Evolutionary conservation across 73 alveolate genomes (phyloP), one percentile per base, ranked within the genome.

Genomic region (Effrenium voratum): DNA sequence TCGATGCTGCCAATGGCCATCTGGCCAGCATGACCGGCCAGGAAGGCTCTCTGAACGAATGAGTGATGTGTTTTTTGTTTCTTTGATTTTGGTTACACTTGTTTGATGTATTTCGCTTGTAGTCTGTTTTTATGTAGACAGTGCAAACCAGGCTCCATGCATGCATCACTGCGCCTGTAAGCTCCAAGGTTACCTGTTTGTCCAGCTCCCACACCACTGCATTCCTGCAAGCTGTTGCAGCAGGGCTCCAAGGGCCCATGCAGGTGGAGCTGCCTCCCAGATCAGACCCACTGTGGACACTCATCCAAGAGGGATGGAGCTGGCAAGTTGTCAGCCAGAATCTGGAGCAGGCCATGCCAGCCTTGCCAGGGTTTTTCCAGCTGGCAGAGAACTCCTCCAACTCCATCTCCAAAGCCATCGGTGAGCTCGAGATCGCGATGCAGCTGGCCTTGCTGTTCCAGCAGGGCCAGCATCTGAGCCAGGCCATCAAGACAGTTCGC

Each of bases 11-110:
- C 30, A 5, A 76, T 1, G 86, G 86, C 86, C 86, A 76, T 24
- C 36, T 76, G n/a, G 86, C 86, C 38, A 55, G 60, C 4, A 26
- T 76, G 41, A 76, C 15, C 43, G 86, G 86, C 86, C 86, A 76
- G 36, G 86, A 76, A 41, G 60, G 86, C 19, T 43, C 41, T 59
- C 19, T 52, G 63, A n/a, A n/a, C n/a, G n/a, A n/a, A n/a, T n/a
- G n/a, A n/a, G n/a, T n/a, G n/a, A n/a, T n/a, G n/a, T n/a, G n/a
- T n/a, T n/a, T n/a, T n/a, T n/a, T n/a, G n/a, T n/a, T n/a, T n/a
- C n/a, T n/a, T n/a, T n/a, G n/a, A n/a, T n/a, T n/a, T n/a, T n/a
- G n/a, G n/a, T n/a, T n/a, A n/a, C n/a, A n/a, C n/a, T n/a, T n/a
- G n/a, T n/a, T n/a, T n/a, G n/a, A n/a, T n/a, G n/a, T n/a, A n/a